A percentile compares a stretch with the other conserved stretches of the same genome.
These are phyloP conservation scores for Saccharomycopsis synnaedendra DNA, from an alignment of 805 yeast genomes.

Conservation along the genomic window DNA sequence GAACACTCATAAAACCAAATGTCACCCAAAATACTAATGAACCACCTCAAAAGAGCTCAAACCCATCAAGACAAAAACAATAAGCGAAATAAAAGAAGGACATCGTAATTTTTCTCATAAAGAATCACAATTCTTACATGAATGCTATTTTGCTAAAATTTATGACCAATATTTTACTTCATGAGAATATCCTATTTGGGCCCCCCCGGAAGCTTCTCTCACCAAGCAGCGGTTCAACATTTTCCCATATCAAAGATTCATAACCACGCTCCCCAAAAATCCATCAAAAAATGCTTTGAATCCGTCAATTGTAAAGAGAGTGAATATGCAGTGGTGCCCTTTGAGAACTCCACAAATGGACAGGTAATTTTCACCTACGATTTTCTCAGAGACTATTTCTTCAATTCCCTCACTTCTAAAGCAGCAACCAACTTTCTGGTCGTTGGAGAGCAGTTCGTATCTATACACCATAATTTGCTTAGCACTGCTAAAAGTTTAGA, in stretches of 20 bases:
- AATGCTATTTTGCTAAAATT: too few relatives aligned
- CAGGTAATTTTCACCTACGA: slow-evolving; percentile 83
- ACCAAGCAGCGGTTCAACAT: slow-evolving; percentile 52
- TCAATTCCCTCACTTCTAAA: slow-evolving; percentile 16
- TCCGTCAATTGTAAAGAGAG: slow-evolving; percentile 34
- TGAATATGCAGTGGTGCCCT: slow-evolving; percentile 74
- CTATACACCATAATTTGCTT: slow-evolving; percentile 69
- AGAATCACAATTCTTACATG: too few relatives aligned
- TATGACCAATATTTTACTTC: background rate
- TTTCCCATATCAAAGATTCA: slow-evolving; percentile 24
- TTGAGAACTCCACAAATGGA: slow-evolving; percentile 93
- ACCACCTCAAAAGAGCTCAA: too few relatives aligned
- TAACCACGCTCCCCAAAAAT: slow-evolving; percentile 21
- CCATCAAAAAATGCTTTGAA: slow-evolving; percentile 54
- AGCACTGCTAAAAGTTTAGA: slow-evolving; percentile 32
- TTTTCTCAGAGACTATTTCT: slow-evolving; percentile 57
- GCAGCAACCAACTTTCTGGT: slow-evolving; percentile 34
- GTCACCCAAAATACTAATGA: too few relatives aligned
- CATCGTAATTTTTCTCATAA: too few relatives aligned
- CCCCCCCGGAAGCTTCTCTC: slow-evolving; percentile 88
- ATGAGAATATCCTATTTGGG: slow-evolving; percentile 66
- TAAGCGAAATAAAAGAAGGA: too few relatives aligned
- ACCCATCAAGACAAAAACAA: too few relatives aligned
- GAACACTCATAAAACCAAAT: too few relatives aligned
- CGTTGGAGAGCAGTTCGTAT: slow-evolving; percentile 70